Base-by-base conservation (phyloP, 176 grass and related monocot genomes). In the Saccharum spontaneum region DNA sequence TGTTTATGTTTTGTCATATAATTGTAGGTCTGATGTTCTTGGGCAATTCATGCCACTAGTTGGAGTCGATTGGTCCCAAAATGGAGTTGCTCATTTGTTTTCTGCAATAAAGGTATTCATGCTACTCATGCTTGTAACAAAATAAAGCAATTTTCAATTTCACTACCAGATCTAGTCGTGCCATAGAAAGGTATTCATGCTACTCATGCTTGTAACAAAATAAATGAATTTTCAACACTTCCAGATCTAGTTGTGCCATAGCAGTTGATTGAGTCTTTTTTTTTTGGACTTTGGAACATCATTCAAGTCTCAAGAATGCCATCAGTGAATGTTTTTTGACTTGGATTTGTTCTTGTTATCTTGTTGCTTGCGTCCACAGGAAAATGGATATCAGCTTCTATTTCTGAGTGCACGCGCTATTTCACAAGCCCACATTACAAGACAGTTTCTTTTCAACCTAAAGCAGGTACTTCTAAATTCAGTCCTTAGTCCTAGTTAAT, bases 11-110 rank as follows among this genome's bases (percentile, higher is more conserved):
- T 77, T 90, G 26, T 39, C 65, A 77, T 89, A 45, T 80, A 87
- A 71, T 80, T 89, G 64, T 74, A 95, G 95, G 69, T 98, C 95
- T 77, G 95, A 98, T 85, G 95, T 98, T 87, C 95, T 98, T 80
- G 95, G 95, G 82, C 95, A 95, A 77, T 95, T 98, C 77, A 98
- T 98, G 95, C 95, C 95, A 78, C 44, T 98, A 73, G 95, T 98
- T 81, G 95, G 95, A 92, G 87, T 93, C 78, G 95, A 98, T 93
- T 98, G 95, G 95, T 98, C 93, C 79, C 95, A 98, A 80, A 98
- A 90, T 70, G 95, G 95, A 86, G 95, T 98, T 76, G 77, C 93
- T 80, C 95, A 98, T 93, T 92, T 98, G 62, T 98, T 98, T 90
- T 98, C 95, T 87, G 91, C 93, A 87, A 98, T 98, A 81, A 92